Base-by-base conservation (phyloP, 768 basidiomycete genomes). In the Hericium rajendrae region DNA sequence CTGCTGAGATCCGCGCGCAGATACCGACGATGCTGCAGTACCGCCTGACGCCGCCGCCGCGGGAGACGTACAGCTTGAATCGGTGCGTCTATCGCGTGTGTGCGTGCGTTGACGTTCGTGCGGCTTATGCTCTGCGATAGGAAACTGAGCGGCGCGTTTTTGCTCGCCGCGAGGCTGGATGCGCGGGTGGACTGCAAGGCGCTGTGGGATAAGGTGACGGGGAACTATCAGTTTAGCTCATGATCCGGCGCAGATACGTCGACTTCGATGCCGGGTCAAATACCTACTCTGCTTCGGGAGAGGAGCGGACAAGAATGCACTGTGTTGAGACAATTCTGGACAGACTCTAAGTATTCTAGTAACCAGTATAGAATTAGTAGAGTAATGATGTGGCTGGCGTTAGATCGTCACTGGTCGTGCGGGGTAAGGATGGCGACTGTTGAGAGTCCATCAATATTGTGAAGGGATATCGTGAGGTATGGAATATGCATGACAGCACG, bases 61-160 rank as follows among this genome's bases (percentile, higher is more conserved):
- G 82, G 57, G 94, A 98, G 73, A 97, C 95, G 1, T 97, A 97
- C 69, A 92, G 90, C 69, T 72, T 97, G 55, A 98, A 99, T 69
- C 74, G 93, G 87, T 86, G 59, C 56, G 80, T 68, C 15, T 26
- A 26, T 18, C 2, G 5, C 10, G 16, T 2, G 16, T 2, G 22
- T 18, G 10, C 9, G 18, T 11, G n/a, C 10, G 40, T 15, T n/a
- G 49, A 6, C 26, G 2, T 16, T 24, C 24, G 28, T 13, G 28
- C 18, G 49, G 18, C 22, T 18, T 26, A 51, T 37, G 20, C 8
- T 11, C 20, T 26, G 24, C 16, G 24, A 22, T 65, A 86, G 89
- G 66, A 93, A 92, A 76, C 64, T 92, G 66, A 90, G 89, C 60
- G 89, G 90, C 0, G 82, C 86, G 4, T 91, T 92, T 69, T 70